A percentile compares a stretch with the other conserved stretches of the same genome.
phyloP scores from a whole-genome alignment of 129 eudicot genomes.

The Glebionis coronaria region DNA sequence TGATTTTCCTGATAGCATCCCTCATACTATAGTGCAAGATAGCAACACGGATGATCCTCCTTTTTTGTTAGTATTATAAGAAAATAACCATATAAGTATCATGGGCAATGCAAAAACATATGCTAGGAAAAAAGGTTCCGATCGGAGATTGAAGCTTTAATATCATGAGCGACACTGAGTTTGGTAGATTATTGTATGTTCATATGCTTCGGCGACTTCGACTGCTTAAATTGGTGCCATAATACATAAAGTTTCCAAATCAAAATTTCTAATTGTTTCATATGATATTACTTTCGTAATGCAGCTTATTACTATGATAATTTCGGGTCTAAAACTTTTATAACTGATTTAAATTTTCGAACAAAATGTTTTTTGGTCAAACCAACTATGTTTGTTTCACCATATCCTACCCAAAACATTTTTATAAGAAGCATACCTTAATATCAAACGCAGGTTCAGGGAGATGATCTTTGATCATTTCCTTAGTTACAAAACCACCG shows the following conservation, averaged over 20 bases:
- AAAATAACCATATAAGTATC: too few species aligned
- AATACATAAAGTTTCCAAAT: not conserved
- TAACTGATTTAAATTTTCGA: not conserved
- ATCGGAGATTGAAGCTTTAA: too few species aligned
- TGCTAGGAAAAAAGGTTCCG: too few species aligned
- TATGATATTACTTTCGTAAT: not conserved
- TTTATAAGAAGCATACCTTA: constrained; percentile 33
- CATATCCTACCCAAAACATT: not conserved
- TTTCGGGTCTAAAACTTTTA: not conserved
- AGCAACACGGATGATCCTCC: too few species aligned
- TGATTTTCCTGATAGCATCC: not conserved
- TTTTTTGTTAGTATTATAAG: too few species aligned
- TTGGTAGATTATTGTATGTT: too few species aligned
- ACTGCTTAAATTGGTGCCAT: too few species aligned
- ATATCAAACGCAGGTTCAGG: constrained; percentile 49
- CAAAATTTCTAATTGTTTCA: not conserved
- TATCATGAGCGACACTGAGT: too few species aligned
- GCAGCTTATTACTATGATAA: too few species aligned
- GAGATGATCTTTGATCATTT: constrained; percentile 45
- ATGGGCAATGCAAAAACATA: too few species aligned
- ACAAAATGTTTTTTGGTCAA: not conserved
- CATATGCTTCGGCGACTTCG: too few species aligned
- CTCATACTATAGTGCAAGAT: too few species aligned
- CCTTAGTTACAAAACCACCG: constrained; percentile 45
- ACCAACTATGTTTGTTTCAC: not conserved